phyloP scores from a whole-genome alignment of 2,329 filamentous ascomycete species.

The Aureobasidium melanogenum region DNA sequence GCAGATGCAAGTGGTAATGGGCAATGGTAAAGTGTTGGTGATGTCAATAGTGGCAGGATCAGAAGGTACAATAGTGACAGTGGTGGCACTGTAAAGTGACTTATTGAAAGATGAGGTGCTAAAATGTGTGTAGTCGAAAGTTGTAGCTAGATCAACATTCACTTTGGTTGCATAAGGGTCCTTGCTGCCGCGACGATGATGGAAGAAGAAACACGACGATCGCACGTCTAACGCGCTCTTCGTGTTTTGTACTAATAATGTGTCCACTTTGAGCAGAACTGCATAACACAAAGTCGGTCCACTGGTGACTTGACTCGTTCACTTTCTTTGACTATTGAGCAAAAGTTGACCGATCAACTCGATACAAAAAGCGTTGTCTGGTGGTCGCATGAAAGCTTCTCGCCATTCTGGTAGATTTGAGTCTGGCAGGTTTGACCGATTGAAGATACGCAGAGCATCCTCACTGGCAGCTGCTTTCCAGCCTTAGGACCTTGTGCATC shows the following conservation, averaged over 20 bases:
- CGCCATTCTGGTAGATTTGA: not conserved
- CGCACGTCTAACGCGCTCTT: slow-evolving; percentile 1
- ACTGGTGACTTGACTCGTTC: not conserved
- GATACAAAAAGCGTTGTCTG: not conserved
- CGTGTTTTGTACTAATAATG: slow-evolving; percentile 6
- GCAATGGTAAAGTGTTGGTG: not conserved
- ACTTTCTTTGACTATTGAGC: not conserved
- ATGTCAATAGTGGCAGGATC: not conserved
- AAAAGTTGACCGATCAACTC: not conserved
- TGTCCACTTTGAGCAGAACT: not conserved
- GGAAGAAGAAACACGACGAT: not conserved
- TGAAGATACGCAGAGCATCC: not conserved
- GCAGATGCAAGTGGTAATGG: not conserved
- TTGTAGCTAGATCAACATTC: not conserved
- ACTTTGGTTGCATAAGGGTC: not conserved
- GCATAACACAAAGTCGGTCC: not conserved
- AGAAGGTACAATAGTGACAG: too few relatives aligned
- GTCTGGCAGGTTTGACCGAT: not conserved
- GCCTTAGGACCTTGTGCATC: not conserved
- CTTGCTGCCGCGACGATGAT: not conserved
- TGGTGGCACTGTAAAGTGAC: not conserved
- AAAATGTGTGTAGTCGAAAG: not conserved
- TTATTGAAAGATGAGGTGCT: not conserved
- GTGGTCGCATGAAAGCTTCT: not conserved
- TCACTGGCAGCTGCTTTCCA: not conserved